A percentile compares a stretch with the other conserved stretches of the same genome.
These are phyloP conservation scores for Rhodotorula sp. DNA, from an alignment of 1,284 basidiomycete species.

Conservation along the genomic window DNA sequence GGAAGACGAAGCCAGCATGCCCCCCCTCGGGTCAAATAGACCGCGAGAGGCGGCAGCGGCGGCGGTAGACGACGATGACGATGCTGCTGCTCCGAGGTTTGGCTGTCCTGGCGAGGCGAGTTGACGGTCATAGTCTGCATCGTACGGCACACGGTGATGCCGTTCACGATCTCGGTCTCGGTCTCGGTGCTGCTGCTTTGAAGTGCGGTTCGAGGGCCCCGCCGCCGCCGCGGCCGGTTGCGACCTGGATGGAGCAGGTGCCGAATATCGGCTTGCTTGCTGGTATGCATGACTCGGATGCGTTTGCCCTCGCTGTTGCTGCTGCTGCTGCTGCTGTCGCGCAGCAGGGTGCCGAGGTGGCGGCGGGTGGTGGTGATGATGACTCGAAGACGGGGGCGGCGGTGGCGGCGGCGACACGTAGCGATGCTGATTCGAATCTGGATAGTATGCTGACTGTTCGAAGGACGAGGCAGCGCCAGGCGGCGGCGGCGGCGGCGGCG, in stretches of 20 bases:
- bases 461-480: too few species aligned
- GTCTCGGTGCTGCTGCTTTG: too few species aligned
- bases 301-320: neutral
- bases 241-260: neutral
- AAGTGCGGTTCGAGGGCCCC: too few species aligned
- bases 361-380: neutral
- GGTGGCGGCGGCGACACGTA: constrained; percentile 9
- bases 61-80: neutral
- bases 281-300: neutral
- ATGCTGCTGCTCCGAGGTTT: neutral
- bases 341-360: neutral
- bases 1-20: neutral
- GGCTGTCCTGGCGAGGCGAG: neutral
- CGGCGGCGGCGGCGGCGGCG: too few species aligned
- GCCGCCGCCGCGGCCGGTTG: too few species aligned
- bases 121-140: constrained; percentile 43
- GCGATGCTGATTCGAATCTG: too few species aligned
- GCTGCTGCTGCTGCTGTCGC: neutral
- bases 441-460: too few species aligned
- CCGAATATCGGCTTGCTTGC: too few species aligned
- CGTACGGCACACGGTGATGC: constrained; percentile 21
- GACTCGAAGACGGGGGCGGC: neutral
- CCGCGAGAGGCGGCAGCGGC: neutral
- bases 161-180: too few species aligned
- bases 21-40: constrained; percentile 29